Evolutionary conservation across 176 grass and related monocot genomes (phyloP), one percentile per base, ranked within the genome.

Genomic region (Melocanna baccifera): DNA sequence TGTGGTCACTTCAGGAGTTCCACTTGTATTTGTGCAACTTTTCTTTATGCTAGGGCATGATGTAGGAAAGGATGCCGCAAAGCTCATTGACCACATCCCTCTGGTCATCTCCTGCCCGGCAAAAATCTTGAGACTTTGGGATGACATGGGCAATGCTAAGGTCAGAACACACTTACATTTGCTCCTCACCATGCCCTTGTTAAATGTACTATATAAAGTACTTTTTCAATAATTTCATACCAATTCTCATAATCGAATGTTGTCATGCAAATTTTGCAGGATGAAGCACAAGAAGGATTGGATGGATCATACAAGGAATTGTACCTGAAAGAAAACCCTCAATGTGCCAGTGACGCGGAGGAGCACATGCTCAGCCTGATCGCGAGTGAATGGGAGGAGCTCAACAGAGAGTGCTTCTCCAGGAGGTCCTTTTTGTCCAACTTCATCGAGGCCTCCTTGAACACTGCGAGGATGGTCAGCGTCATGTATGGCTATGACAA

Each of bases 141-240:
- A 97, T 77, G 90, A 97, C 68, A 70, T 97, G 65, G 92, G 88
- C 13, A 94, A 80, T 81, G 94, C 87, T 4, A 78, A 85, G 94
- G 89, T 93, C 7, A 80, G 32, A 25, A 34, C 0, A 20, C 6
- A 10, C 7, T 3, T 7, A 45, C 14, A 13, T 25, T 46, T 5
- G 4, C 9, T 39, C 19, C 11, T 29, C 16, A 23, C 18, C 4
- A 1, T 3, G 22, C 50, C 4, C 28, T 7, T 62, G 52, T 36
- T 7, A 12, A 34, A 73, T 50, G 5, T 16, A 48, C 39, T 13
- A 63, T 63, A 7, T 2, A 16, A 16, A 63, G 28, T 16, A 16
- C 12, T 57, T 30, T 7, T 18, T 64, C 2, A 18, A 16, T n/a
- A 4, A 8, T 0, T 8, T 32, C 62, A 64, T 16, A 32, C 14